Percentiles rank a stretch among this genome's conserved stretches.
Evolutionary conservation across 2,329 filamentous ascomycete genomes (phyloP).

Genomic region (Corniculantispora saksenae): DNA sequence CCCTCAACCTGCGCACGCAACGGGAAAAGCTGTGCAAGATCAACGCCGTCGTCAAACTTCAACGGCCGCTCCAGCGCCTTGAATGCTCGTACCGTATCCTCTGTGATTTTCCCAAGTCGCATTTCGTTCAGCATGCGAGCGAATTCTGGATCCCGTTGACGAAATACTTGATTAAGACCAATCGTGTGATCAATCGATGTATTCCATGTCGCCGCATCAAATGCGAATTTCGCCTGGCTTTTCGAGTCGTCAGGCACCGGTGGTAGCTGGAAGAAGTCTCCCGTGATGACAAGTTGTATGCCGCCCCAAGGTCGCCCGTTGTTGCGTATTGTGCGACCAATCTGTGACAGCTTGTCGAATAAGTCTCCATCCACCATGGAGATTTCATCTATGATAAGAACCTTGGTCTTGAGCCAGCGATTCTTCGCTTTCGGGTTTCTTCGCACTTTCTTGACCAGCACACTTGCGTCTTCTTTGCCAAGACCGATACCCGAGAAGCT

Average conservation of each 20-base stretch:
- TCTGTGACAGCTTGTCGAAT: conserved; percentile 91
- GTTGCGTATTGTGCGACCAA: conserved; percentile 82
- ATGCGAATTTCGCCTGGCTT: conserved; percentile 79
- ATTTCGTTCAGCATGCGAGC: conserved; percentile 97
- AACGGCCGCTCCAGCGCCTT: conserved; percentile 70
- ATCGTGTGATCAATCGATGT: conserved; percentile 96
- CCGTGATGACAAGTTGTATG: conserved; percentile 92
- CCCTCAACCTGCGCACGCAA: conserved; percentile 86
- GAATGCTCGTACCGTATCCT: conserved; percentile 77
- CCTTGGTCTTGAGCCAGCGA: conserved; percentile 85
- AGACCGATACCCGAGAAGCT: conserved; percentile 95
- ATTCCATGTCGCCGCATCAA: conserved; percentile 88
- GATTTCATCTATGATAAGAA: conserved; percentile 89
- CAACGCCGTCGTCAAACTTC: conserved; percentile 70
- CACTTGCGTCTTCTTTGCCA: conserved; percentile 81
- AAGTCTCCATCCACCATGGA: conserved; percentile 98
- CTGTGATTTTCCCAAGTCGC: conserved; percentile 79
- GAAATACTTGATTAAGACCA: conserved; percentile 91
- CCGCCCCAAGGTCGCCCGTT: conserved; percentile 93
- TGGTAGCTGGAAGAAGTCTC: conserved; percentile 96
- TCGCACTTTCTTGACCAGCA: conserved; percentile 87
- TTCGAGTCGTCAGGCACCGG: conserved; percentile 81
- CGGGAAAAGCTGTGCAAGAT: conserved; percentile 82
- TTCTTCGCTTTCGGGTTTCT: conserved; percentile 84
- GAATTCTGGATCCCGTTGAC: conserved; percentile 87